Conservation (phyloP, 352 stramenopile species). For the Globisporangium emineosum region DNA sequence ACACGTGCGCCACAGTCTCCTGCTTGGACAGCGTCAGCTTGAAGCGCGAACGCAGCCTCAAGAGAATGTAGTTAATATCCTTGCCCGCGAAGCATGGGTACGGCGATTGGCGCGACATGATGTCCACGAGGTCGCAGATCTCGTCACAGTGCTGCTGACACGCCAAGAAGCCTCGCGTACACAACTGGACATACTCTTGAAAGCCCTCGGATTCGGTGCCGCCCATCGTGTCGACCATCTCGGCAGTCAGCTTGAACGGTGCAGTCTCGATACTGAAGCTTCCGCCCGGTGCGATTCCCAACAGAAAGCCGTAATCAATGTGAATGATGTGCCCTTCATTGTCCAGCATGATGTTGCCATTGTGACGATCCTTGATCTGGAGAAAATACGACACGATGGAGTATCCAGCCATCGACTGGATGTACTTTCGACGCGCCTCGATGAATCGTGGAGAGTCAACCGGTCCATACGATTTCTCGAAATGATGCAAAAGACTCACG, state of each 20-base stretch:
- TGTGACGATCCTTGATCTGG: conserved; percentile 99
- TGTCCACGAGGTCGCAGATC: conserved; percentile 96
- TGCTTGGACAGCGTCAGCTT: conserved; percentile 86
- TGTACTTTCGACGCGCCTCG: conserved; percentile 94
- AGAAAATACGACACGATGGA: conserved; percentile 98
- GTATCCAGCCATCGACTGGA: conserved; percentile 97
- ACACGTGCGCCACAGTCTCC: conserved; percentile 87
- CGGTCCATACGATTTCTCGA: conserved; percentile 94
- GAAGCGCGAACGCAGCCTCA: conserved; percentile 85
- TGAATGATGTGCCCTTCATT: conserved; percentile 98
- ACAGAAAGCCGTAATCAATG: conserved; percentile 99
- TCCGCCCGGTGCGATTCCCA: conserved; percentile 97
- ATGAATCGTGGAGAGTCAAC: conserved; percentile 85
- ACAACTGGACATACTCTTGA: conserved; percentile 97
- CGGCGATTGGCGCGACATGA: conserved; percentile 94
- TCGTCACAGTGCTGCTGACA: conserved; percentile 94
- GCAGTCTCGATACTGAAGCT: conserved; percentile 99
- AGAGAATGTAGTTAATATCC: conserved; percentile 80
- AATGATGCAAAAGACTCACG: conserved; percentile 93
- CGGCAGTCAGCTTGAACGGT: conserved; percentile 99
- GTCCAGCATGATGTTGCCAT: conserved; percentile 99
- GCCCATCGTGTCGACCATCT: conserved; percentile 98
- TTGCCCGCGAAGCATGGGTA: conserved; percentile 95
- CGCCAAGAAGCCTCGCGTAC: conserved; percentile 96
- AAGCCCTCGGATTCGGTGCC: conserved; percentile 89